phyloP scores from a whole-genome alignment of 2,329 filamentous ascomycete species.

The Metarhizium brunneum region DNA sequence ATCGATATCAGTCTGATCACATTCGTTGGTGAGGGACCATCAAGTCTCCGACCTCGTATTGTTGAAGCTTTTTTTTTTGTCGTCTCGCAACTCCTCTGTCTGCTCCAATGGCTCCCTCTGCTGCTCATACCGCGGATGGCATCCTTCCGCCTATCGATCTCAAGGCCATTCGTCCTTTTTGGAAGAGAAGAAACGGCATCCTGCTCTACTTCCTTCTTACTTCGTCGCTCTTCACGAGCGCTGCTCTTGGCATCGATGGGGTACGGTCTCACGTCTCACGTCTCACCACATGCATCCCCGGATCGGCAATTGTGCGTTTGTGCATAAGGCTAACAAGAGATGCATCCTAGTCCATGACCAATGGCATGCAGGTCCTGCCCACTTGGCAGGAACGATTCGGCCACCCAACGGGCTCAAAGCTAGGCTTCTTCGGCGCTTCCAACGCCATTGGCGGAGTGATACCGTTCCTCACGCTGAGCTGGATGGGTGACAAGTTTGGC shows the following conservation, averaged over 20 bases:
- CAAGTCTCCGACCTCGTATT: not conserved
- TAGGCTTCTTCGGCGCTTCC: slow-evolving; percentile 30
- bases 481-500: slow-evolving; percentile 25
- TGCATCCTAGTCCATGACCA: slow-evolving; percentile 25
- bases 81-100: not conserved
- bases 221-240: slow-evolving; percentile 31
- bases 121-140: slow-evolving; percentile 20
- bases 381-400: slow-evolving; percentile 28
- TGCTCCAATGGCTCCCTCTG: slow-evolving; percentile 22
- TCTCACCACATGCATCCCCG: not conserved
- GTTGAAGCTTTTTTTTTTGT: not conserved
- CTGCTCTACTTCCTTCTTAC: slow-evolving; percentile 33
- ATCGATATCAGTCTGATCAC: not conserved
- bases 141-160: slow-evolving; percentile 23
- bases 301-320: not conserved
- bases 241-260: slow-evolving; percentile 32
- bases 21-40: not conserved
- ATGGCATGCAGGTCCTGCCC: slow-evolving; percentile 27
- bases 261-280: slow-evolving; percentile 3
- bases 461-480: slow-evolving; percentile 25
- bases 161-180: slow-evolving; percentile 21
- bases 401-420: slow-evolving; percentile 25
- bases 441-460: slow-evolving; percentile 30
- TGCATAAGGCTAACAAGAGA: not conserved
- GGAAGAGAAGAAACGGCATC: slow-evolving; percentile 30